phyloP scores from a whole-genome alignment of 2,329 filamentous ascomycete genomes.

The Trichoderma sp. region DNA sequence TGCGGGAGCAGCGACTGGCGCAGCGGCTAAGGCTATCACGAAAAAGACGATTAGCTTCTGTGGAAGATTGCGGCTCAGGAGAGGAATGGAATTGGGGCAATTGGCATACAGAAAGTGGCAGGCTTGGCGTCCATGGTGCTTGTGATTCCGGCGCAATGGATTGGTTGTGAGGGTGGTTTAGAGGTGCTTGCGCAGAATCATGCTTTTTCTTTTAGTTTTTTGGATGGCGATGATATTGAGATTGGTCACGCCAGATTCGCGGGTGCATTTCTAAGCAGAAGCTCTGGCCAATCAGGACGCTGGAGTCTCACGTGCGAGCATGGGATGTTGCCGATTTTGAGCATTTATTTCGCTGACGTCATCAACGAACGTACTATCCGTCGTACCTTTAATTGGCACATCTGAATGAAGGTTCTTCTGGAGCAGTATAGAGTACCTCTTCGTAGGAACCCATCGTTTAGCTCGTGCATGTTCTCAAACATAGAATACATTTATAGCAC shows the following conservation, averaged over 20 bases:
- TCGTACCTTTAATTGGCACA: too few species aligned
- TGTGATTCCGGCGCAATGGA: slow-evolving; percentile 4
- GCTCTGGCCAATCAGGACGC: slow-evolving; percentile 29
- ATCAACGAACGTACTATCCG: slow-evolving; percentile 17
- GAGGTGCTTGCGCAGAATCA: slow-evolving; percentile 19
- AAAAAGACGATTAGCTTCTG: slow-evolving; percentile 15
- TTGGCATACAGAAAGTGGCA: slow-evolving; percentile 28
- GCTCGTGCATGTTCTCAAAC: not conserved
- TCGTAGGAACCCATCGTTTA: too few species aligned
- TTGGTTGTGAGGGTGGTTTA: slow-evolving; percentile 11
- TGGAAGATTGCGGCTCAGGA: not conserved
- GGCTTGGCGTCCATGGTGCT: slow-evolving; percentile 34
- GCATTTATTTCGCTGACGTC: slow-evolving; percentile 28
- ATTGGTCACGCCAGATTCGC: slow-evolving; percentile 17
- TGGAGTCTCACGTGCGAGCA: slow-evolving; percentile 30
- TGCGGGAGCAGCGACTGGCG: slow-evolving; percentile 28
- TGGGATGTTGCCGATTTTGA: slow-evolving; percentile 23
- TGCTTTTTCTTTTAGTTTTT: slow-evolving; percentile 18
- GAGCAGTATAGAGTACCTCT: too few species aligned
- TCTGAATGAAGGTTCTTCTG: too few species aligned
- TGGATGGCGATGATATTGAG: slow-evolving; percentile 24
- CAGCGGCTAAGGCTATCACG: slow-evolving; percentile 26
- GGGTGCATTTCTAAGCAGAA: slow-evolving; percentile 31
- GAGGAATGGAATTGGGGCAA: not conserved
- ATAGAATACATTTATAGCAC: not conserved